Conservation (phyloP, 2,329 filamentous ascomycete genomes). For the Hysterium pulicare region DNA sequence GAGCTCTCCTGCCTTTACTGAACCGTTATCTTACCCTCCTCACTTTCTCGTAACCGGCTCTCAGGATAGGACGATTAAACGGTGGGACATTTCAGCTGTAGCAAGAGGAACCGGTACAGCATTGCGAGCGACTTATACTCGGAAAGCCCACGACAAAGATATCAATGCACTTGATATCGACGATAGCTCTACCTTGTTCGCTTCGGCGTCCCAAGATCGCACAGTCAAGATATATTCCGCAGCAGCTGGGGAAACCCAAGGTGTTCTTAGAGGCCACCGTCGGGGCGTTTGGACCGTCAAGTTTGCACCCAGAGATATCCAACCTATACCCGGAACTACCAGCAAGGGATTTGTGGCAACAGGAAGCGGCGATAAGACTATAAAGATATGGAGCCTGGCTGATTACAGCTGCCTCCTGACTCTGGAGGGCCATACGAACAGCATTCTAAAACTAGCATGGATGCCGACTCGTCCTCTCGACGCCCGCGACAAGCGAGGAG, state of each 20-base stretch:
- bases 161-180: constrained; percentile 93
- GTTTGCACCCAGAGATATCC: constrained; percentile 78
- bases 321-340: constrained; percentile 53
- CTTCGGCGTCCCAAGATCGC: constrained; percentile 93
- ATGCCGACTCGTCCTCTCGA: constrained; percentile 52
- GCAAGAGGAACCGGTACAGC: constrained; percentile 49
- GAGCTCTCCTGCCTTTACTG: constrained; percentile 66
- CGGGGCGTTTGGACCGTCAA: constrained; percentile 94
- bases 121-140: constrained; percentile 72
- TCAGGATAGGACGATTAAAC: constrained; percentile 92
- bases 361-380: constrained; percentile 90
- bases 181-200: constrained; percentile 72
- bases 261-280: constrained; percentile 87
- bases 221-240: constrained; percentile 96
- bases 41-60: constrained; percentile 86
- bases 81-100: constrained; percentile 67
- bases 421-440: constrained; percentile 95
- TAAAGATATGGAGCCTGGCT: constrained; percentile 89
- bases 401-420: constrained; percentile 92
- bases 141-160: constrained; percentile 97
- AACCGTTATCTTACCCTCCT: constrained; percentile 77
- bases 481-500: constrained; percentile 51
- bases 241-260: constrained; percentile 84
- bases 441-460: constrained; percentile 91
- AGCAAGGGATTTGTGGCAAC: constrained; percentile 82